phyloP scores from a whole-genome alignment of 2,329 filamentous ascomycete species.

The Cladophialophora immunda region DNA sequence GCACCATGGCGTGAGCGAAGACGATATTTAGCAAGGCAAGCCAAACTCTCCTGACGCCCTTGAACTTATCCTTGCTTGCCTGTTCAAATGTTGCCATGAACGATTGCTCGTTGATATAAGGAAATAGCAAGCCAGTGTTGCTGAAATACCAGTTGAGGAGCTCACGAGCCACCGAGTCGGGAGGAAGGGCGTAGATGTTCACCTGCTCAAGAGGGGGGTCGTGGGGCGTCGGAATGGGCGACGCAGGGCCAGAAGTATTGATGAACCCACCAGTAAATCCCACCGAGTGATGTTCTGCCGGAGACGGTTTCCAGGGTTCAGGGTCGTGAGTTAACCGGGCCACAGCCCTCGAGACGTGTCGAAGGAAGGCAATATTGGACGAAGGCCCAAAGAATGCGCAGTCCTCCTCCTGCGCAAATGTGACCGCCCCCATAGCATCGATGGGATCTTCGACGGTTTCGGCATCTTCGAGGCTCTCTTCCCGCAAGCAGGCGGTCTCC shows the following conservation, averaged over 20 bases:
- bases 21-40: slow-evolving; percentile 61
- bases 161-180: slow-evolving; percentile 34
- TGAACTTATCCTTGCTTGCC: slow-evolving; percentile 45
- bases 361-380: slow-evolving; percentile 54
- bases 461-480: slow-evolving; percentile 21
- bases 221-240: background rate
- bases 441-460: slow-evolving; percentile 37
- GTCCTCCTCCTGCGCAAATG: slow-evolving; percentile 46
- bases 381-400: slow-evolving; percentile 51
- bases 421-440: slow-evolving; percentile 46
- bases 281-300: slow-evolving; percentile 10
- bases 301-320: slow-evolving; percentile 11
- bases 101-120: slow-evolving; percentile 50
- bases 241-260: slow-evolving; percentile 15
- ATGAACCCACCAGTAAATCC: slow-evolving; percentile 20
- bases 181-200: slow-evolving; percentile 47
- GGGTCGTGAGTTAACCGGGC: slow-evolving; percentile 29
- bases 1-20: slow-evolving; percentile 55
- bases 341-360: slow-evolving; percentile 48
- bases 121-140: slow-evolving; percentile 51
- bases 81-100: slow-evolving; percentile 49
- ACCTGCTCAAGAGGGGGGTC: slow-evolving; percentile 25
- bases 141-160: slow-evolving; percentile 30
- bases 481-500: slow-evolving; percentile 10
- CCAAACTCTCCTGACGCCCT: slow-evolving; percentile 57